phyloP scores from a whole-genome alignment of 352 stramenopile species.

The Pythium angustatum region DNA sequence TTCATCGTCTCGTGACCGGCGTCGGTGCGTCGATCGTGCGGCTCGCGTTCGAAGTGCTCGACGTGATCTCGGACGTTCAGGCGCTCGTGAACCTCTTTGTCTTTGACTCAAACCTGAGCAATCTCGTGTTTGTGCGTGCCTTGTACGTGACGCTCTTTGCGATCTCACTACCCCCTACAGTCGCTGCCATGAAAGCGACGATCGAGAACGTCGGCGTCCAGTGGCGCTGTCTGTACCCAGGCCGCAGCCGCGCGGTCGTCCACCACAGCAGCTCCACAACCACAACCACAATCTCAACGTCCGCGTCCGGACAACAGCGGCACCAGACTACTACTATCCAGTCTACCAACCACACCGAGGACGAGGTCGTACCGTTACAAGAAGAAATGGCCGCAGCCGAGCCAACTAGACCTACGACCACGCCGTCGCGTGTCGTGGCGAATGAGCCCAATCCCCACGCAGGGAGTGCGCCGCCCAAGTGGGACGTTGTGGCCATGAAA shows the following conservation, averaged over 20 bases:
- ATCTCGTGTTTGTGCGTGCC: conserved; percentile 21
- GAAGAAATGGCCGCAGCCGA: neutral
- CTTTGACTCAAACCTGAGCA: conserved; percentile 22
- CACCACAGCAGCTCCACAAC: neutral
- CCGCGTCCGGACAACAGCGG: no score
- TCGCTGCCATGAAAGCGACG: conserved; percentile 22
- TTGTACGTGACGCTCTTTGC: conserved; percentile 27
- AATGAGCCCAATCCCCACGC: neutral
- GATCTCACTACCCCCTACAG: conserved; percentile 13
- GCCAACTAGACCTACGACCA: neutral
- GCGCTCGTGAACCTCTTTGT: conserved; percentile 30
- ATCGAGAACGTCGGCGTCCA: conserved; percentile 18
- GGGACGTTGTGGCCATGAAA: conserved; percentile 6
- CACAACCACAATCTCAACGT: no score
- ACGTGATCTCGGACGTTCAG: conserved; percentile 25
- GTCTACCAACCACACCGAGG: neutral
- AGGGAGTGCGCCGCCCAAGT: neutral
- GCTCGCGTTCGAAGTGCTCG: conserved; percentile 28
- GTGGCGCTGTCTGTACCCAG: conserved; percentile 18
- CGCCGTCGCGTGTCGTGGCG: neutral
- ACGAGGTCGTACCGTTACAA: no score
- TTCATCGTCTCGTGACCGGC: neutral
- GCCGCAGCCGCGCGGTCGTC: neutral
- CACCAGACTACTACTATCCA: no score
- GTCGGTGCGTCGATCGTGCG: conserved; percentile 16